phyloP scores from a whole-genome alignment of 2,329 filamentous ascomycete species.

The Aspergillus calidoustus region DNA sequence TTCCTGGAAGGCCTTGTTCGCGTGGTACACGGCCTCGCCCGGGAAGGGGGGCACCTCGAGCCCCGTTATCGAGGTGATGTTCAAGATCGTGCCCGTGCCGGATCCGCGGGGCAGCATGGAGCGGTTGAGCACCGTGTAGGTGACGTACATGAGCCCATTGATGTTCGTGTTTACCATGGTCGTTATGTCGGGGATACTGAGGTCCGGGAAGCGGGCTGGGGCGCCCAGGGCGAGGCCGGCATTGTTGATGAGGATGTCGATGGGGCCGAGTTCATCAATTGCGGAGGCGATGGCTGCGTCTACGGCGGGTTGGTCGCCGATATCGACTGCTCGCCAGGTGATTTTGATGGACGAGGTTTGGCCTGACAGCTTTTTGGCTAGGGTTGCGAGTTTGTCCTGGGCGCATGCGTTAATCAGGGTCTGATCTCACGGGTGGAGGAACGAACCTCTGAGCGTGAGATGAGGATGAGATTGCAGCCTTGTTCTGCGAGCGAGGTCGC shows the following conservation, averaged over 20 bases:
- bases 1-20: conserved; percentile 54
- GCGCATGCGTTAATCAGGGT: too few relatives aligned
- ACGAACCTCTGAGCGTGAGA: too few relatives aligned
- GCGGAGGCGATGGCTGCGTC: conserved; percentile 32
- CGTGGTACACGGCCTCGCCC: conserved; percentile 55
- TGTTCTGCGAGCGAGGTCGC: too few relatives aligned
- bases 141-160: conserved; percentile 52
- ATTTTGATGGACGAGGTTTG: conserved; percentile 6
- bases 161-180: conserved; percentile 55
- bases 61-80: not conserved
- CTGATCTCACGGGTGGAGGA: too few relatives aligned
- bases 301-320: conserved; percentile 14
- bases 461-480: too few relatives aligned
- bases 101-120: conserved; percentile 44
- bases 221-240: conserved; percentile 54
- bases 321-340: conserved; percentile 23
- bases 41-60: conserved; percentile 55
- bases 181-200: conserved; percentile 47
- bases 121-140: conserved; percentile 51
- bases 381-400: too few relatives aligned
- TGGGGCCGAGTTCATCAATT: conserved; percentile 38
- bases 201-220: conserved; percentile 47
- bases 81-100: not conserved
- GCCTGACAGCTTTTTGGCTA: too few relatives aligned
- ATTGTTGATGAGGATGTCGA: conserved; percentile 55